Percentiles rank a stretch among this genome's conserved stretches.
Evolutionary conservation across 768 basidiomycete genomes (phyloP).

Genomic region (Pholiota molesta): DNA sequence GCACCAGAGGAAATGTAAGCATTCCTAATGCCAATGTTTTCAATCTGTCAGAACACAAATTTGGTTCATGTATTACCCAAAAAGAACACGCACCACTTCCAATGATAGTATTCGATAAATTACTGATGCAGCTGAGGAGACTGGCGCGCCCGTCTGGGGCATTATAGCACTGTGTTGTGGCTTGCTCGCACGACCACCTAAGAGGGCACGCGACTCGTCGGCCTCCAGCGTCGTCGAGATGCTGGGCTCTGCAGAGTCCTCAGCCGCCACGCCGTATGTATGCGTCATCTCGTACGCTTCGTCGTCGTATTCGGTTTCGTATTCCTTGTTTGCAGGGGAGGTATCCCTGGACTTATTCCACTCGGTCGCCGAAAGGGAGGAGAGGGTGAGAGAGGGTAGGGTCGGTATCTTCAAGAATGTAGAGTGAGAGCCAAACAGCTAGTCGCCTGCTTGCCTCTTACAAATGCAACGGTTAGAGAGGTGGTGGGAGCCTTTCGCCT

Average conservation of each 20-base stretch:
- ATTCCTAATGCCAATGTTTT: constrained; percentile 60
- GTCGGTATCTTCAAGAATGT: constrained; percentile 4
- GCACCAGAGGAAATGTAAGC: constrained; percentile 85
- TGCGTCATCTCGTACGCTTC: constrained; percentile 64
- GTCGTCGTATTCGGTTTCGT: constrained; percentile 21
- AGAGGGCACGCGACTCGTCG: constrained; percentile 62
- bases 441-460: constrained; percentile 5
- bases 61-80: background rate
- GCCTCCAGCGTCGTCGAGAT: constrained; percentile 14
- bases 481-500: background rate
- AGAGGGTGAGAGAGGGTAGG: background rate
- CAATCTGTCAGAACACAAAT: constrained; percentile 1
- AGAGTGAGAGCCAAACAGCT: constrained; percentile 10
- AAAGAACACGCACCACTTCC: constrained; percentile 69
- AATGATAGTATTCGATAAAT: constrained; percentile 88
- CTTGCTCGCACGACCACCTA: constrained; percentile 43
- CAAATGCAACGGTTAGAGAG: background rate
- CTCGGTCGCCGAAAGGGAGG: background rate
- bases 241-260: constrained; percentile 33
- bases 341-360: background rate
- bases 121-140: constrained; percentile 71
- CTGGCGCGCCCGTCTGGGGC: constrained; percentile 68
- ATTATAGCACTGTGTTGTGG: constrained; percentile 16
- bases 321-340: background rate
- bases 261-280: constrained; percentile 62